Base-by-base conservation (phyloP, 192 early-diverging fungal species). In the Dissophora globulifera region DNA sequence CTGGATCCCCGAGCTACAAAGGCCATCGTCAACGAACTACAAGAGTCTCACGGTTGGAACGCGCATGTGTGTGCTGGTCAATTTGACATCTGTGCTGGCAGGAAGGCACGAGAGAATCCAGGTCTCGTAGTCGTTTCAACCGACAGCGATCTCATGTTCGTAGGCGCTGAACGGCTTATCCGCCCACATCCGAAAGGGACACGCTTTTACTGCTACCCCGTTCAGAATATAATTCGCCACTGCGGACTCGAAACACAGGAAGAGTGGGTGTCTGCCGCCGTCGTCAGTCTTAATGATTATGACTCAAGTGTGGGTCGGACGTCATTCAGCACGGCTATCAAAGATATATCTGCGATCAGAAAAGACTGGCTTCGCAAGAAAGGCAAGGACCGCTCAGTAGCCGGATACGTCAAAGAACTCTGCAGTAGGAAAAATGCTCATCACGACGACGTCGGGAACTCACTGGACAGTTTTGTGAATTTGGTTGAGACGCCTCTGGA, bases 211-310 rank as follows among this genome's bases (percentile, higher is more conserved):
- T 42, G 38, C 49, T 51, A 62, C 33, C 60, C 60, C 29, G 51
- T 60, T 19, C 11, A 47, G 58, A 33, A 49, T 19, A 60, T 60
- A 23, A 60, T 60, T 35, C 2, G 46, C 4, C 46, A 60, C 46
- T 60, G 58, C 46, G 58, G 45, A 35, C 58, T 60, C 46, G 46
- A 60, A 60, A 60, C 58, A 49, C 46, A 17, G 6, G 58, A 60
- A 11, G 58, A 60, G 58, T 60, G 58, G 58, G 60, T 51, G 20
- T 47, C 60, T 38, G 60, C 60, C 19, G 60, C 60, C 29, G 35
- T 51, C 25, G 60, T 60, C 46, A 60, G 58, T 60, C 58, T 35
- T 35, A 60, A 60, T 33, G 58, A 60, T 31, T 60, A 60, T 60
- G 58, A 60, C 23, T 47, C 58, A 23, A 60, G 58, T 60, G 58